Conservation (phyloP, 805 yeast species). For the Saturnispora dispora region DNA sequence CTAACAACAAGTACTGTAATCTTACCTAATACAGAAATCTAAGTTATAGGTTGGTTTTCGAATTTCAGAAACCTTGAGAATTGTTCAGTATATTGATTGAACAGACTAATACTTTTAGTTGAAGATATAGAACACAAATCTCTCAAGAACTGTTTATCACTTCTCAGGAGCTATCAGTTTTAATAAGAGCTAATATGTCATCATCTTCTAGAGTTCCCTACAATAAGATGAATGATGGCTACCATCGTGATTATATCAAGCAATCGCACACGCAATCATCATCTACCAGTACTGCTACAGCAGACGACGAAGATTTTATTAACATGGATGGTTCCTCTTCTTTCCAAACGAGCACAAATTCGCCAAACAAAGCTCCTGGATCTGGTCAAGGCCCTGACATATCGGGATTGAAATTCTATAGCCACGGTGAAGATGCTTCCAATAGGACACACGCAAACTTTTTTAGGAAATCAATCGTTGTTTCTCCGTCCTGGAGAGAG, state of each 20-base stretch:
- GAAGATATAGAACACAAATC: not conserved
- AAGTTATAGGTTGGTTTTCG: not conserved
- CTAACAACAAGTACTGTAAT: not conserved
- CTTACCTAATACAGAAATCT: not conserved
- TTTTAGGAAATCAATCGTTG: conserved; percentile 25
- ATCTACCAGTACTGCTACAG: conserved; percentile 25
- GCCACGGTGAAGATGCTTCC: conserved; percentile 22
- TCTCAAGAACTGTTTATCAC: not conserved
- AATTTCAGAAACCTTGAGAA: not conserved
- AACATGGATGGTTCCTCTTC: conserved; percentile 28
- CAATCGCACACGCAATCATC: conserved; percentile 14
- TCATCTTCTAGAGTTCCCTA: not conserved
- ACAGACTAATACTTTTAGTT: not conserved
- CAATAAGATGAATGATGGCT: conserved; percentile 9
- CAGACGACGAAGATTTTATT: conserved; percentile 28
- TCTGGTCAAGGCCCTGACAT: not conserved
- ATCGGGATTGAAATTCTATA: conserved; percentile 13
- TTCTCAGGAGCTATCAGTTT: not conserved
- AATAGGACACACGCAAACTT: conserved; percentile 23
- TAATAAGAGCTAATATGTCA: not conserved
- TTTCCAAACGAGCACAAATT: conserved; percentile 29
- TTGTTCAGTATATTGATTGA: not conserved
- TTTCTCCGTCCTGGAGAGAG: conserved; percentile 27
- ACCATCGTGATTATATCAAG: conserved; percentile 9
- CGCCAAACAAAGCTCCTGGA: conserved; percentile 16